Evolutionary conservation across 345 rosid species (phyloP), one percentile per base, ranked within the genome.

Genomic region (Mallotus nudiflorus): DNA sequence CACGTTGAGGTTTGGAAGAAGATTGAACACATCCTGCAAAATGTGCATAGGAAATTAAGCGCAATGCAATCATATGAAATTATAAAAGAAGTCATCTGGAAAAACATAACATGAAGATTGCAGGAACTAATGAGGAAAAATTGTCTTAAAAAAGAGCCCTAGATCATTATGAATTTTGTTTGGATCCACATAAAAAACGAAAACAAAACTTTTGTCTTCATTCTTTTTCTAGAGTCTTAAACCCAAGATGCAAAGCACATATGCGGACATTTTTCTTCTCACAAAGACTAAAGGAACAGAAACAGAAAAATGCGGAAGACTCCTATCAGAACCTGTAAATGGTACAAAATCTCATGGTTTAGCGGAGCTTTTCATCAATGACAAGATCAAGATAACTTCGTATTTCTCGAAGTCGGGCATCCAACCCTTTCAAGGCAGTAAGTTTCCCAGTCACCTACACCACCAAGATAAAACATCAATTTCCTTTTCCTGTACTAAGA

Each of bases 11-110:
- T 89, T 92, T 2, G 97, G 99, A 48, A 90, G 89, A 54, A 92
- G 84, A 89, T 90, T 92, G 83, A 95, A 91, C 68, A 89, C 97
- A 75, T 95, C 99, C 96, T 94, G 57, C 13, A 25, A 39, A n/a
- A 69, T 65, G 70, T 20, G 20, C 40, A 29, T 55, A 52, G 33
- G 7, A 67, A 37, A 19, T 10, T 20, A 14, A 54, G 12, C 37
- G 19, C 35, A 40, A 66, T 35, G 19, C 14, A 25, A 16, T 29
- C 2, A 5, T 2, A 35, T 13, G 3, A 33, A 33, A 4, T 9
- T 42, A 42, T 42, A 42, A 12, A 3, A 4, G 46, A 42, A 42
- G 9, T 39, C 28, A 37, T 20, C 15, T 0, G 39, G 27, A 7
- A 25, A 27, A 25, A 45, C 12, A 59, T 33, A 59, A 7, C 13